These are phyloP conservation scores for Hemisphaericaspora subhashii DNA, from an alignment of 1,139 yeast genomes.

Conservation along the genomic window DNA sequence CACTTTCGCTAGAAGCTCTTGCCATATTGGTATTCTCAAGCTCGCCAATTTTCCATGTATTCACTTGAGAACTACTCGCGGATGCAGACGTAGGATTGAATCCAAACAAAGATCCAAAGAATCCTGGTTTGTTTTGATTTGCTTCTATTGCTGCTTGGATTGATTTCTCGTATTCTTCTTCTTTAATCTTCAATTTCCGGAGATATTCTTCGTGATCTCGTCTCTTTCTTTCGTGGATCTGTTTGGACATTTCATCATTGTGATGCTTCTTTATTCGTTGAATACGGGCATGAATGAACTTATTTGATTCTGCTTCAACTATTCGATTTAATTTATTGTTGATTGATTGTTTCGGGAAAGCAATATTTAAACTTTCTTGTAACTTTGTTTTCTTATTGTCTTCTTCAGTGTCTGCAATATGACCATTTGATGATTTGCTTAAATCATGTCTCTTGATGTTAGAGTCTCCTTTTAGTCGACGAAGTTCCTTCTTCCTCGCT, in stretches of 20 bases:
- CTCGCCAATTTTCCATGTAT: background rate
- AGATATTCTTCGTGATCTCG: constrained; percentile 43
- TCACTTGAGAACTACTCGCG: background rate
- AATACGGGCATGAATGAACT: constrained; percentile 41
- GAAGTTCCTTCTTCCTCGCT: constrained; percentile 31
- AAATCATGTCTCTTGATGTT: constrained; percentile 6
- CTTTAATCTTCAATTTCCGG: constrained; percentile 36
- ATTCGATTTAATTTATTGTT: constrained; percentile 27
- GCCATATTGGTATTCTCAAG: background rate
- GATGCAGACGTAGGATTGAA: constrained; percentile 3
- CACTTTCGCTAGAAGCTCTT: constrained; percentile 10
- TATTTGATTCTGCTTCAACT: constrained; percentile 39
- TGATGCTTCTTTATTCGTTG: constrained; percentile 41
- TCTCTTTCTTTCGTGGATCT: constrained; percentile 42
- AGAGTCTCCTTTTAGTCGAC: constrained; percentile 7
- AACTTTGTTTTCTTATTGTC: constrained; percentile 8
- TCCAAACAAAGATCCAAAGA: constrained; percentile 12
- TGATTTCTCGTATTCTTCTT: constrained; percentile 36
- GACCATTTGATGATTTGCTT: constrained; percentile 8
- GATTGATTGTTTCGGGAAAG: constrained; percentile 20
- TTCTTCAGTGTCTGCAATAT: background rate
- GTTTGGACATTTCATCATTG: constrained; percentile 37
- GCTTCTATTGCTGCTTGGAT: constrained; percentile 5
- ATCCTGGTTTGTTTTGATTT: constrained; percentile 5
- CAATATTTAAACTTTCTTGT: constrained; percentile 11